These are phyloP conservation scores for Solanum hybrid DNA, from an alignment of 305 asterid genomes.

Conservation along the genomic window DNA sequence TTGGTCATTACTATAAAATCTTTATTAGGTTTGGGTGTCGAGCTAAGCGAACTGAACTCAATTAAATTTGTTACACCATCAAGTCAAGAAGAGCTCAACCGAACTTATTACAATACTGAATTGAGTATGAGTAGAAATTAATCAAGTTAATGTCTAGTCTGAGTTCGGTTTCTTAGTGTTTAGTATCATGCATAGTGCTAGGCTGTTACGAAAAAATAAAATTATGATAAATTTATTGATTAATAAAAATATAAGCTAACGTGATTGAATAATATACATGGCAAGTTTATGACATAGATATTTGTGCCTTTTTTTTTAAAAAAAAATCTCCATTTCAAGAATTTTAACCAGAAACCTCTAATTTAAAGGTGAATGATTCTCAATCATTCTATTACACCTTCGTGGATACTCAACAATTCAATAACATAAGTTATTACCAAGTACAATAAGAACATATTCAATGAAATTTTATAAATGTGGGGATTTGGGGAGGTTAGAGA, in stretches of 20 bases:
- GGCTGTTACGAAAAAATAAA: too few relatives aligned
- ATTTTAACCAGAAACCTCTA: not conserved
- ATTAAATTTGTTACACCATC: too few relatives aligned
- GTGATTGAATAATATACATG: not conserved
- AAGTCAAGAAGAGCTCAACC: too few relatives aligned
- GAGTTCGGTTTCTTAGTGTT: not conserved
- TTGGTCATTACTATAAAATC: not conserved
- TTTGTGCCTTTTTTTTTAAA: fast-evolving
- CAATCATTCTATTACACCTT: not conserved
- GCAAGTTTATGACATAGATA: not conserved
- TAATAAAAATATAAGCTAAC: not conserved
- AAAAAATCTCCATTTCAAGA: not conserved
- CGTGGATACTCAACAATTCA: not conserved
- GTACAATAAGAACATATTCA: not conserved
- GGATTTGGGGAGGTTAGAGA: not conserved
- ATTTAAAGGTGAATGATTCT: not conserved
- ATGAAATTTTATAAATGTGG: not conserved
- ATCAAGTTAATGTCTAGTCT: not conserved
- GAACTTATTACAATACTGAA: not conserved
- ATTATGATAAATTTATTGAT: not conserved
- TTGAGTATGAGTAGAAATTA: not conserved
- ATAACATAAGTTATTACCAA: not conserved
- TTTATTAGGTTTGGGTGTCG: not conserved
- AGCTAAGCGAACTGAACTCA: too few relatives aligned
- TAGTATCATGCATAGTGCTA: not conserved